Base-by-base conservation (phyloP, 1,284 basidiomycete species). In the Ustilago xerochloae region DNA sequence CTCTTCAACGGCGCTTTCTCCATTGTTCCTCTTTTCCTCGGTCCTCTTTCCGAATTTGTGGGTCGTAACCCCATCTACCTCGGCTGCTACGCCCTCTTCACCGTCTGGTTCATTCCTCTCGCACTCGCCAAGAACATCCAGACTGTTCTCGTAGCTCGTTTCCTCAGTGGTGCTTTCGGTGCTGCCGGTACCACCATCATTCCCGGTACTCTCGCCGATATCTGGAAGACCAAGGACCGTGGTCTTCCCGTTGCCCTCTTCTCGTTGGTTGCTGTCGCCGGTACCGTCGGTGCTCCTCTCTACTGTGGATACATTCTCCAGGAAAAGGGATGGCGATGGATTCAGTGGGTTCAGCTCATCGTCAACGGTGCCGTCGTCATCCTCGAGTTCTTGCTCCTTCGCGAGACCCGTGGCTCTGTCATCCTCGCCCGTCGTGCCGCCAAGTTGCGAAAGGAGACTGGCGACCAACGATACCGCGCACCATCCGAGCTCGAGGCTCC, bases 381-480 rank as follows among this genome's bases (percentile, higher is more conserved):
- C 35, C 68, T 77, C 50, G 82, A 84, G 36, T 39, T 82, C 41
- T 28, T 83, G 62, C 72, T 85, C 38, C 79, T 85, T 43, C 75
- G 79, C 46, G 84, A 85, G 63, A 84, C 83, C 2, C 79, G 84
- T 30, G 83, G 84, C 36, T 81, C 83, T 18, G 82, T 78, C 61
- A 77, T 85, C 32, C 75, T 85, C 24, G 65, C 72, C 15, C 51
- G 60, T 6, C 75, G 81, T 10, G 84, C 84, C 18, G 76, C 79
- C 62, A 77, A 77, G 53, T 68, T 85, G 18, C 62, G 82, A 28
- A 81, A 83, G 50, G 72, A 83, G 66, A 84, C 82, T 3, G 82
- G 81, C 9, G 78, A 80, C 47, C 73, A 80, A 51, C 69, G 81
- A 56, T 84, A 80, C 75, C 75, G 83, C 6, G 72, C 84, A 2